Conservation (phyloP, 352 stramenopile genomes). For the Phytophthora lateralis region DNA sequence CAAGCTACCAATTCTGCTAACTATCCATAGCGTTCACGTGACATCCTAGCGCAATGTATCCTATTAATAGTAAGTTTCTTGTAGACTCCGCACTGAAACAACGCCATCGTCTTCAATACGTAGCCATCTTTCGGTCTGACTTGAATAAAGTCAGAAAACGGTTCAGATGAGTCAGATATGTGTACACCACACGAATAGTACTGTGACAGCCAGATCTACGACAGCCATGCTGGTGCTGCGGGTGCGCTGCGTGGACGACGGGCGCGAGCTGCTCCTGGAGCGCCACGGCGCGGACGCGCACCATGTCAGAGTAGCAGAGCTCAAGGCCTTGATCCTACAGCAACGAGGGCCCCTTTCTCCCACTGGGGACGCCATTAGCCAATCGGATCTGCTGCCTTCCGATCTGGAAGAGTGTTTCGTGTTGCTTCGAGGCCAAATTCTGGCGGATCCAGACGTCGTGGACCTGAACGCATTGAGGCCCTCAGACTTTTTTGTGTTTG, state of each 20-base stretch:
- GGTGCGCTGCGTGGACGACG: constrained; percentile 61
- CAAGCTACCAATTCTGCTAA: neutral
- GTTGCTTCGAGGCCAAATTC: constrained; percentile 59
- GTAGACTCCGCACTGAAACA: neutral
- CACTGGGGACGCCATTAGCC: constrained; percentile 3
- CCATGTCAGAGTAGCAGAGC: constrained; percentile 45
- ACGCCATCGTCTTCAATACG: no score
- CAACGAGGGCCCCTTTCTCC: constrained; percentile 26
- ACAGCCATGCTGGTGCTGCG: constrained; percentile 39
- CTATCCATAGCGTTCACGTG: no score
- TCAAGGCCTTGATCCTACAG: constrained; percentile 56
- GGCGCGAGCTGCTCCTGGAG: constrained; percentile 59
- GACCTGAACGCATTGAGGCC: constrained; percentile 55
- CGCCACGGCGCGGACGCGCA: constrained; percentile 42
- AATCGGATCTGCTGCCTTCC: constrained; percentile 2
- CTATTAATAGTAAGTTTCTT: no score
- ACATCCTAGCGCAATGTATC: no score
- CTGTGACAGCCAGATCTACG: neutral
- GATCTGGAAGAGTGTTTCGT: constrained; percentile 45
- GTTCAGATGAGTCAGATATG: constrained; percentile 16
- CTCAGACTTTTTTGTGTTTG: constrained; percentile 73
- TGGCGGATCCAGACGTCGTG: constrained; percentile 62
- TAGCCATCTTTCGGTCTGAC: constrained; percentile 4
- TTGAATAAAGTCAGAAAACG: constrained; percentile 22
- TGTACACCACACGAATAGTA: constrained; percentile 12